Base-by-base conservation (phyloP, 208 protist species). In the Leishmania guyanensis region DNA sequence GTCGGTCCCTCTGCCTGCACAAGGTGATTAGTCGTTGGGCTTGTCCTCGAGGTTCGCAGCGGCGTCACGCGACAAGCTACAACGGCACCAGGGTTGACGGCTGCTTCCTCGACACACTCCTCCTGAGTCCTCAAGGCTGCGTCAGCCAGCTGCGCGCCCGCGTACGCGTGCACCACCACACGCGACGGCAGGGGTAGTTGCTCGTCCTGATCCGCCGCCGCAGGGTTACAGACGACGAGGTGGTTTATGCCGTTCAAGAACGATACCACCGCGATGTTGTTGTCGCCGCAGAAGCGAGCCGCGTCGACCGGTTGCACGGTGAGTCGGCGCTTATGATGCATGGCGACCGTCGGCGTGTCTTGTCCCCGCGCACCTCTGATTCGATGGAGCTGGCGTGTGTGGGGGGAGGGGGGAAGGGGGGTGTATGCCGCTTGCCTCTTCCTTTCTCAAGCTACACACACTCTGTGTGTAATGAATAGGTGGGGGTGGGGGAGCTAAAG, bases 231-330 rank as follows among this genome's bases (percentile, higher is more conserved):
- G 10, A 77, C 53, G 6, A 81, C 53, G 26, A 78, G 48, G 77
- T 92, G 83, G 74, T 90, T 82, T 48, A 82, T 73, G 77, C 86
- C 84, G 68, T 90, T 85, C 56, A 86, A 69, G 80, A 86, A 78
- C 17, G 86, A 86, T 17, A 92, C 86, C 0, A 92, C 72, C 54
- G 80, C 77, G 53, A 71, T 51, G 70, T 90, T 86, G 36, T 84
- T 70, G 46, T 66, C 53, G 10, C 82, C 73, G 56, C 82, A 77
- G n/a, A 85, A 81, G 6, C 75, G 73, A 29, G 82, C 64, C 16
- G 78, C 78, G 71, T 80, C 82, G 58, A 86, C 83, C 0, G 83
- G 74, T 9, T 82, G 77, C 64, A 82, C 77, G 6, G 83, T 86
- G 66, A 86, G 51, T 17, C 78, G 72, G 29, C 83, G 83, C 78